These are phyloP conservation scores for Fistulina hepatica DNA, from an alignment of 1,284 basidiomycete genomes.

Conservation along the genomic window DNA sequence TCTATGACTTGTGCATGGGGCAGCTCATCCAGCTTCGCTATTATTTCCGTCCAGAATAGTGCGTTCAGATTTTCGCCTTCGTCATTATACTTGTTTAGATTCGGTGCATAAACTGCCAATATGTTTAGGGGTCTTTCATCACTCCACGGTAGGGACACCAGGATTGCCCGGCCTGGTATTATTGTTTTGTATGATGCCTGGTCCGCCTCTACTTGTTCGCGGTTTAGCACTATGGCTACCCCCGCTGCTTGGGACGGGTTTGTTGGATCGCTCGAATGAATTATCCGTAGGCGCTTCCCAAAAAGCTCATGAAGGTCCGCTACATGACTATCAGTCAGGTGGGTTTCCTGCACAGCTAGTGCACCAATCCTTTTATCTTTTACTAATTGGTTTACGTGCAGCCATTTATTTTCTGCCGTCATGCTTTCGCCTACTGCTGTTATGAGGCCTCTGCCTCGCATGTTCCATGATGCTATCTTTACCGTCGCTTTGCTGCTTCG, in stretches of 20 bases:
- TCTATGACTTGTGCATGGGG: conserved; percentile 5
- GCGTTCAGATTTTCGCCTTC: conserved; percentile 12
- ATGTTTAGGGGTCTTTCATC: background rate
- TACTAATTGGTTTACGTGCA: background rate
- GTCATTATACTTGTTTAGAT: conserved; percentile 11
- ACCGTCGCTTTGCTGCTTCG: conserved; percentile 8
- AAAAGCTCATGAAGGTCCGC: too few species aligned
- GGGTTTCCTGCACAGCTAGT: background rate
- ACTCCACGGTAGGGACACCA: background rate
- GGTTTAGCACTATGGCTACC: conserved; percentile 11
- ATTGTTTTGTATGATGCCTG: background rate
- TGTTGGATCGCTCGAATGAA: conserved; percentile 1
- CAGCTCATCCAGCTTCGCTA: too few species aligned
- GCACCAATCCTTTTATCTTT: background rate
- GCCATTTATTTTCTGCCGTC: background rate
- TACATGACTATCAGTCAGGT: conserved; percentile 1
- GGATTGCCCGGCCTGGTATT: conserved; percentile 3
- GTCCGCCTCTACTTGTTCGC: background rate
- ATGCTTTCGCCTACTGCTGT: too few species aligned
- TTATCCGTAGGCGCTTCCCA: background rate
- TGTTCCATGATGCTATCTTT: background rate
- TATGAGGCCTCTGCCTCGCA: background rate
- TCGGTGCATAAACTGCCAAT: conserved; percentile 2
- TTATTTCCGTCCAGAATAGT: conserved; percentile 10
- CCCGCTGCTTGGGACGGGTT: conserved; percentile 1